phyloP scores from a whole-genome alignment of 305 asterid genomes.

The Rubia peregrina region DNA sequence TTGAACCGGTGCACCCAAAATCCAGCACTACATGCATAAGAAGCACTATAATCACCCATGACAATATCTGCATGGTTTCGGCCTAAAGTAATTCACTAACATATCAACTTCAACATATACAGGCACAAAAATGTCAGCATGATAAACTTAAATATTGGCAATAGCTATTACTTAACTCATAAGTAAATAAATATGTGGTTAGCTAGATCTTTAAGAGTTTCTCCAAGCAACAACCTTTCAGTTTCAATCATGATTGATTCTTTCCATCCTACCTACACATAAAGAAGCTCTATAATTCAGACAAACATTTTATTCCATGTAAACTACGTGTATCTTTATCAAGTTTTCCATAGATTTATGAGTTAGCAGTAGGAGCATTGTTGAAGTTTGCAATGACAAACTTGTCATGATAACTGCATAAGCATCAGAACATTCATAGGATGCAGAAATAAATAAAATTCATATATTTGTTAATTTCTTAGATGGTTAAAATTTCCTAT shows the following conservation, averaged over 20 bases:
- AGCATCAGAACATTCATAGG: conserved; percentile 8
- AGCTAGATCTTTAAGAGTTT: conserved; percentile 81
- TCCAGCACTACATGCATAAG: conserved; percentile 64
- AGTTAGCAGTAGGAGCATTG: conserved; percentile 89
- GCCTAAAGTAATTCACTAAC: conserved; percentile 82
- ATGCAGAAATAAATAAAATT: too few species aligned
- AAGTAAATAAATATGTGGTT: conserved; percentile 90
- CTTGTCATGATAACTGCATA: conserved; percentile 63
- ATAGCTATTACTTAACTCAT: conserved; percentile 69
- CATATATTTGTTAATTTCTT: too few species aligned
- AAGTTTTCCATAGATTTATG: conserved; percentile 62
- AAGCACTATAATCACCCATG: conserved; percentile 57
- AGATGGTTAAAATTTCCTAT: too few species aligned
- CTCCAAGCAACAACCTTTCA: conserved; percentile 81
- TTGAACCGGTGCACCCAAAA: conserved; percentile 81
- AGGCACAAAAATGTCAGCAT: not conserved
- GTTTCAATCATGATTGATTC: conserved; percentile 93
- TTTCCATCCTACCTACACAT: conserved; percentile 94
- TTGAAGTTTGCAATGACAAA: conserved; percentile 74
- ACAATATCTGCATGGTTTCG: conserved; percentile 78
- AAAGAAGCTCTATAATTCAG: conserved; percentile 24
- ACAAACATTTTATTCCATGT: conserved; percentile 24
- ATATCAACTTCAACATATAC: conserved; percentile 9
- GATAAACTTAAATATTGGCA: not conserved
- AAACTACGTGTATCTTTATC: conserved; percentile 53